Percentiles rank a stretch among this genome's conserved stretches.
These are phyloP conservation scores for Phragmites australis DNA, from an alignment of 176 grass and related monocot genomes.

Conservation along the genomic window DNA sequence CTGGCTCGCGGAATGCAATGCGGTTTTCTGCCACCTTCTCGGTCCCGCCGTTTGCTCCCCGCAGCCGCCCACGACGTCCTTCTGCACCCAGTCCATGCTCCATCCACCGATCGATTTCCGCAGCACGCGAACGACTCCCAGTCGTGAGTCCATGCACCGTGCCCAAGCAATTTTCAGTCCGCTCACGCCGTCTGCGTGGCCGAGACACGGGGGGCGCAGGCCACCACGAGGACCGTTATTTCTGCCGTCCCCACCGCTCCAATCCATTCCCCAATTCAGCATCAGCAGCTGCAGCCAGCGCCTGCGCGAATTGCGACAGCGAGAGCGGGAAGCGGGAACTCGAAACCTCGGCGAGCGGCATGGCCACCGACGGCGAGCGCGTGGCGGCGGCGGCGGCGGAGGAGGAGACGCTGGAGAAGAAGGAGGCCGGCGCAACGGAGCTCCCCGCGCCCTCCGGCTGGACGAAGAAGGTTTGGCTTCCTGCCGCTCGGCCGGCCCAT, in stretches of 20 bases:
- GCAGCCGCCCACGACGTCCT: background rate
- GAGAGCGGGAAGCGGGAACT: slow-evolving; percentile 61
- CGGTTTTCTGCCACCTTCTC: slow-evolving; percentile 21
- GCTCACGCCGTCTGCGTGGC: slow-evolving; percentile 41
- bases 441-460: slow-evolving; percentile 54
- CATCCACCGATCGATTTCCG: background rate
- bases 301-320: slow-evolving; percentile 24
- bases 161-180: background rate
- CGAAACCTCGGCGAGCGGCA: slow-evolving; percentile 37
- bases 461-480: slow-evolving; percentile 59
- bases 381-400: slow-evolving; percentile 18
- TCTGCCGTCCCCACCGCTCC: slow-evolving; percentile 25
- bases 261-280: slow-evolving; percentile 34
- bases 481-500: background rate
- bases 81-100: background rate
- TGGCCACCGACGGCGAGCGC: slow-evolving; percentile 42
- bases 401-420: slow-evolving; percentile 33
- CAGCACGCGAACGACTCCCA: too few species aligned
- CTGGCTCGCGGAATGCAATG: slow-evolving; percentile 12
- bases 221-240: slow-evolving; percentile 38
- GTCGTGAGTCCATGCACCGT: background rate
- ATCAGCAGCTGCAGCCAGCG: background rate
- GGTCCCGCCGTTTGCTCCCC: slow-evolving; percentile 38
- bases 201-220: background rate
- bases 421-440: slow-evolving; percentile 26